Evolutionary conservation across 1,139 yeast genomes (phyloP).

Genomic region (Zygosaccharomyces sapae): DNA sequence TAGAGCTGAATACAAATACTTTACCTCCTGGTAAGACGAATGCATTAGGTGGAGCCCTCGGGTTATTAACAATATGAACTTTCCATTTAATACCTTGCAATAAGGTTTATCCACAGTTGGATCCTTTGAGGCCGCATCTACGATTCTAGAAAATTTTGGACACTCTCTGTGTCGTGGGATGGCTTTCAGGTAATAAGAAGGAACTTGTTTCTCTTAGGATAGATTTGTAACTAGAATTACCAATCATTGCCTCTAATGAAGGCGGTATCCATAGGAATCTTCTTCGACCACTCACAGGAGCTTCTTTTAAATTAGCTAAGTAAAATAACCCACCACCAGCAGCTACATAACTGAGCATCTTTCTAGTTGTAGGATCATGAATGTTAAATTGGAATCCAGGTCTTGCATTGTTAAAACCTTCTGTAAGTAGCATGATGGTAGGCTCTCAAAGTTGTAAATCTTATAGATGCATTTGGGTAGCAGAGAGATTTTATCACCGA

Average conservation of each 20-base stretch:
- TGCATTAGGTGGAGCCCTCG: constrained; percentile 79
- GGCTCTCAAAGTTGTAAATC: constrained; percentile 1
- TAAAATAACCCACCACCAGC: constrained; percentile 48
- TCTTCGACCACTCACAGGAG: constrained; percentile 74
- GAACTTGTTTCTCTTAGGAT: constrained; percentile 48
- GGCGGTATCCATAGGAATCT: constrained; percentile 73
- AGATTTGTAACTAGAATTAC: constrained; percentile 62
- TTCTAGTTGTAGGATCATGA: constrained; percentile 30
- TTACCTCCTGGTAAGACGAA: constrained; percentile 95
- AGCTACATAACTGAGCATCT: constrained; percentile 27
- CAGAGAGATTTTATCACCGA: constrained; percentile 77
- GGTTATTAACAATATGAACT: constrained; percentile 74
- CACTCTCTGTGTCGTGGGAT: constrained; percentile 59
- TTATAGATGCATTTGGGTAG: constrained; percentile 38
- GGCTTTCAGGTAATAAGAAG: constrained; percentile 47
- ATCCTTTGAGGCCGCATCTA: constrained; percentile 51
- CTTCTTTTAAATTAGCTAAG: constrained; percentile 63
- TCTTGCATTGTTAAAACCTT: constrained; percentile 32
- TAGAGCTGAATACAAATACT: constrained; percentile 80
- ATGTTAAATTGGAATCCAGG: constrained; percentile 20
- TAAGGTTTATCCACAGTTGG: constrained; percentile 36
- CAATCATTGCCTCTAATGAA: constrained; percentile 62
- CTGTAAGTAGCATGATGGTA: constrained; percentile 22
- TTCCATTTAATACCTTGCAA: constrained; percentile 57
- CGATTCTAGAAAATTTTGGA: constrained; percentile 56